Conservation (phyloP, 1,284 basidiomycete species). For the Microbotryum silenes-acaulis region DNA sequence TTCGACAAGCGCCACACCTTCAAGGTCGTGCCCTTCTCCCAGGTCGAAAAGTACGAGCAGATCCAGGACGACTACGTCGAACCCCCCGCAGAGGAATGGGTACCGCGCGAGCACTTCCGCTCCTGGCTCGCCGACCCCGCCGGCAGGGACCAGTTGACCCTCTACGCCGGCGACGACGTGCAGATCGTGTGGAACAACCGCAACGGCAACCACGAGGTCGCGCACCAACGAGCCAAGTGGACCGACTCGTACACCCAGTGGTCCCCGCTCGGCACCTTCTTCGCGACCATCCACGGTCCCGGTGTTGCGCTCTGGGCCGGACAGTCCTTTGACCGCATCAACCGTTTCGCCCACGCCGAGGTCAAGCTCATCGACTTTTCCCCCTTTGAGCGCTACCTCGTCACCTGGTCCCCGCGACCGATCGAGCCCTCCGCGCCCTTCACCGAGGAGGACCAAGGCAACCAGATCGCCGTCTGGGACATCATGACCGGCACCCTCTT, state of each 20-base stretch:
- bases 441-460: constrained; percentile 90
- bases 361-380: constrained; percentile 97
- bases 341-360: constrained; percentile 89
- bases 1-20: constrained; percentile 93
- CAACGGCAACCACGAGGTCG: constrained; percentile 74
- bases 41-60: constrained; percentile 77
- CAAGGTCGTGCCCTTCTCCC: constrained; percentile 80
- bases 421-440: constrained; percentile 64
- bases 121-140: constrained; percentile 88
- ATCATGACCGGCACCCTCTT: constrained; percentile 86
- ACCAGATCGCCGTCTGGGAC: constrained; percentile 97
- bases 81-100: constrained; percentile 69
- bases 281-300: constrained; percentile 89
- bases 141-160: constrained; percentile 93
- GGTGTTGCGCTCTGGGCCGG: constrained; percentile 97
- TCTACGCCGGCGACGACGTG: constrained; percentile 86
- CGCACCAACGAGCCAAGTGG: constrained; percentile 76
- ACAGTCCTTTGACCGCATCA: constrained; percentile 71
- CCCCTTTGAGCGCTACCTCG: constrained; percentile 91
- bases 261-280: constrained; percentile 91
- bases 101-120: constrained; percentile 83
- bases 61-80: constrained; percentile 79
- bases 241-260: constrained; percentile 96
- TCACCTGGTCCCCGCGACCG: constrained; percentile 96
- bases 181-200: constrained; percentile 91